Conservation (phyloP, 495 filamentous ascomycete species). For the Penicillium macrosclerotiorum region DNA sequence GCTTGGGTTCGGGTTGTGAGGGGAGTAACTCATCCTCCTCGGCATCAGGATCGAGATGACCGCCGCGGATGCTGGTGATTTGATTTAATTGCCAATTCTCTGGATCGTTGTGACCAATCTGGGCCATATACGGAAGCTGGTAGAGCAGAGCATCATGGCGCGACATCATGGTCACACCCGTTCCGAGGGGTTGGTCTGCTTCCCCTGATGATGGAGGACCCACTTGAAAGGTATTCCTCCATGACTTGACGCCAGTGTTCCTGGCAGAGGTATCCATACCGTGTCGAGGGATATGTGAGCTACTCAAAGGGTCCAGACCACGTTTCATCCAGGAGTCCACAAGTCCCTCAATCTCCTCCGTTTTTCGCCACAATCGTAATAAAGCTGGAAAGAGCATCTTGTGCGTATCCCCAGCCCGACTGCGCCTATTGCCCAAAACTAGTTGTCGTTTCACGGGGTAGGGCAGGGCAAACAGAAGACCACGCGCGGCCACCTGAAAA, state of each 20-base stretch:
- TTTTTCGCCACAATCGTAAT: constrained; percentile 70
- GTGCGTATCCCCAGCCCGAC: constrained; percentile 52
- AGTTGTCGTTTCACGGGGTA: constrained; percentile 71
- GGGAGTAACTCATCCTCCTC: constrained; percentile 26
- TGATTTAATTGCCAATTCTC: constrained; percentile 57
- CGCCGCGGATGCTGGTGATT: constrained; percentile 60
- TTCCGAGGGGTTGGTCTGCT: constrained; percentile 38
- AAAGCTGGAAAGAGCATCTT: constrained; percentile 88
- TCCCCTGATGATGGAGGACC: constrained; percentile 12
- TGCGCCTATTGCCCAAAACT: constrained; percentile 26
- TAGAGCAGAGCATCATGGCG: constrained; percentile 76
- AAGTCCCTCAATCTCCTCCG: constrained; percentile 72
- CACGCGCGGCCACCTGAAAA: constrained; percentile 83
- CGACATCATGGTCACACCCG: constrained; percentile 55
- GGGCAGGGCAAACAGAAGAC: constrained; percentile 78
- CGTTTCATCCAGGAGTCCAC: constrained; percentile 63
- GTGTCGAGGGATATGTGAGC: constrained; percentile 8
- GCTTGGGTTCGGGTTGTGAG: not conserved
- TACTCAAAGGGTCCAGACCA: constrained; percentile 24
- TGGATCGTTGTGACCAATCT: constrained; percentile 43
- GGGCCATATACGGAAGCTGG: constrained; percentile 78
- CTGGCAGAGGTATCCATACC: constrained; percentile 29
- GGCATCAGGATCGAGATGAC: constrained; percentile 48
- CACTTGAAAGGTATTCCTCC: constrained; percentile 31
- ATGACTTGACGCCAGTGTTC: constrained; percentile 30